phyloP scores from a whole-genome alignment of 441 rosid genomes.

The Gossypium davidsonii region DNA sequence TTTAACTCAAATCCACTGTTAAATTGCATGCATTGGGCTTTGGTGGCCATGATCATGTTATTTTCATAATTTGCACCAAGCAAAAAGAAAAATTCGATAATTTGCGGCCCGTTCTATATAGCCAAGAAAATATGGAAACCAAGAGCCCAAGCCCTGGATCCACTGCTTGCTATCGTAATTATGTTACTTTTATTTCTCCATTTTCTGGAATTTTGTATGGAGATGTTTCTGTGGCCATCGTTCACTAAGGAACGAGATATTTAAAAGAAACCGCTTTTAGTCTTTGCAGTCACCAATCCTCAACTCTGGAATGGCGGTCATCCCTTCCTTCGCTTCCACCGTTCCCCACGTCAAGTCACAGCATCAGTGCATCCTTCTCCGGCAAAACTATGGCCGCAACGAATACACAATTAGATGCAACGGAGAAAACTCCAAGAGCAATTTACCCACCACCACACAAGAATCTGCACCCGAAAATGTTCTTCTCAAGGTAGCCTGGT shows the following conservation, averaged over 20 bases:
- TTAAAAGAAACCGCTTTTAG: neutral
- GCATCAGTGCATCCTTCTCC: constrained; percentile 8
- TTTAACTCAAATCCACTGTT: neutral
- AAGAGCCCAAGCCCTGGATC: neutral
- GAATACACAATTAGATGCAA: constrained; percentile 33
- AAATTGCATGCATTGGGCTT: neutral
- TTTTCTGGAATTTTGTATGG: neutral
- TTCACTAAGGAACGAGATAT: constrained; percentile 4
- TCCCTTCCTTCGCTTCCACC: constrained; percentile 27
- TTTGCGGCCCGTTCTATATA: too few species aligned
- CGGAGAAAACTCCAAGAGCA: constrained; percentile 28
- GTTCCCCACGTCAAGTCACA: constrained; percentile 25
- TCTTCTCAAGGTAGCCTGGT: constrained; percentile 81
- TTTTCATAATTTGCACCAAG: too few species aligned
- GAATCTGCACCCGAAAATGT: constrained; percentile 54
- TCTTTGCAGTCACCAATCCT: neutral
- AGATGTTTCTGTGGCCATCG: neutral
- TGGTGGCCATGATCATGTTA: neutral
- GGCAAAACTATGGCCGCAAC: constrained; percentile 16
- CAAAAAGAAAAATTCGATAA: neutral
- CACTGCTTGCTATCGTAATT: neutral
- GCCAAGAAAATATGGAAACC: neutral
- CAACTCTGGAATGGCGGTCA: constrained; percentile 31
- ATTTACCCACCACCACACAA: constrained; percentile 23
- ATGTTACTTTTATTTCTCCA: too few species aligned